phyloP scores from a whole-genome alignment of 495 filamentous ascomycete genomes.

The Letharia lupina region DNA sequence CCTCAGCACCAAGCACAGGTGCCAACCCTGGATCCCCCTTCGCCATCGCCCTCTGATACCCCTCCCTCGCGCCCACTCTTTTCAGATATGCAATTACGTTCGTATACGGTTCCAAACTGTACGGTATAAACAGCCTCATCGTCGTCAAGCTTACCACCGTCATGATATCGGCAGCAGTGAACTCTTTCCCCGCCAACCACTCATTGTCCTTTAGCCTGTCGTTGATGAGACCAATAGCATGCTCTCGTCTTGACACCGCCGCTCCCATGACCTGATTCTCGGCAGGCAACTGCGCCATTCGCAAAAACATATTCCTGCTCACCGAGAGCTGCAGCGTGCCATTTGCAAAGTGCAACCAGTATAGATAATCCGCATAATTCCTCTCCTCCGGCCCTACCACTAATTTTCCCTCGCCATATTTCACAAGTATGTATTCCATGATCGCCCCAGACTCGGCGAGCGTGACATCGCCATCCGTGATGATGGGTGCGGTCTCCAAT shows the following conservation, averaged over 20 bases:
- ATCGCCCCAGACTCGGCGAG: conserved; percentile 49
- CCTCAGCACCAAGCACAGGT: conserved; percentile 26
- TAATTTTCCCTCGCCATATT: conserved; percentile 41
- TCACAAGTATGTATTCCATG: conserved; percentile 48
- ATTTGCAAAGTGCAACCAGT: conserved; percentile 55
- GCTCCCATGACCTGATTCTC: conserved; percentile 19
- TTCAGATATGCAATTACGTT: conserved; percentile 41
- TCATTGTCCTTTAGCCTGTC: conserved; percentile 35
- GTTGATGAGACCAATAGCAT: conserved; percentile 36
- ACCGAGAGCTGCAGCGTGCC: conserved; percentile 42
- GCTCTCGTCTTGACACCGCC: conserved; percentile 21
- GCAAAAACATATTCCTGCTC: conserved; percentile 11
- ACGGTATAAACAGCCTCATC: conserved; percentile 41
- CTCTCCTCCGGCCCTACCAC: conserved; percentile 33
- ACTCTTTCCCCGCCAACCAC: conserved; percentile 51
- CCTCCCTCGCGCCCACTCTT: conserved; percentile 34
- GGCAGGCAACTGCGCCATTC: not conserved
- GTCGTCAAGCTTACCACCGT: conserved; percentile 45
- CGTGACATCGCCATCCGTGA: conserved; percentile 43
- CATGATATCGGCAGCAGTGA: conserved; percentile 58
- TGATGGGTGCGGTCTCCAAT: conserved; percentile 45
- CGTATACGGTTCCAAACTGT: conserved; percentile 37
- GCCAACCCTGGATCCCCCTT: conserved; percentile 40
- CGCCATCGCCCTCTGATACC: conserved; percentile 36
- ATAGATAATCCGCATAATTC: conserved; percentile 47